Evolutionary conservation across 257 asterid genomes (phyloP).

Genomic region (Solanum pimpinellifolium): DNA sequence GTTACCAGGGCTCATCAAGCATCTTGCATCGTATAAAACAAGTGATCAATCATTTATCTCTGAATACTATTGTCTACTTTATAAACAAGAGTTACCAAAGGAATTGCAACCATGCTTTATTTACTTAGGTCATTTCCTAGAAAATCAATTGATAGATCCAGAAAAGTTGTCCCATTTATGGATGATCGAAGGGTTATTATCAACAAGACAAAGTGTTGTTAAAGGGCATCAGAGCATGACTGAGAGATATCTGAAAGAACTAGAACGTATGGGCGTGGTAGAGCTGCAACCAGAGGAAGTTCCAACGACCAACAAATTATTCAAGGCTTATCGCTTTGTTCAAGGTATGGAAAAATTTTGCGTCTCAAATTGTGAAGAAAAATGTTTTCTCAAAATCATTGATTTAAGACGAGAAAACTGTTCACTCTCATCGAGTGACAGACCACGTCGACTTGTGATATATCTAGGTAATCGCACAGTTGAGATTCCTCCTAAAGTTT

Average conservation of each 20-base stretch:
- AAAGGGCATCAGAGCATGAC: not conserved
- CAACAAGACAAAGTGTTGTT: not conserved
- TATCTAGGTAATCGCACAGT: not conserved
- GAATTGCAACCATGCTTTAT: not conserved
- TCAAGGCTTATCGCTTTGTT: not conserved
- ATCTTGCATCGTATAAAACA: not conserved
- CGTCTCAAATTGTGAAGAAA: not conserved
- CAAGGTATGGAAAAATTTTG: not conserved
- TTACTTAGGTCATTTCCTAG: slow-evolving; percentile 2
- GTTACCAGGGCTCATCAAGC: not conserved
- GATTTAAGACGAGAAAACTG: not conserved
- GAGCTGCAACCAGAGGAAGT: not conserved
- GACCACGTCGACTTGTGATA: not conserved
- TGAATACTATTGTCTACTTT: not conserved
- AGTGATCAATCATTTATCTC: not conserved
- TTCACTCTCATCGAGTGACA: not conserved
- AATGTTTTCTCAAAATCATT: not conserved
- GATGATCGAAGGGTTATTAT: slow-evolving; percentile 5
- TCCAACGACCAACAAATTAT: not conserved
- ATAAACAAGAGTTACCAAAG: not conserved
- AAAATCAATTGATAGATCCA: not conserved
- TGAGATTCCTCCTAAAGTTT: too few relatives aligned
- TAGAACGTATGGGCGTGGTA: not conserved
- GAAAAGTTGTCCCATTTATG: not conserved
- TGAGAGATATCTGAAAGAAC: not conserved